Evolutionary conservation across 1,284 basidiomycete genomes (phyloP), one percentile per base, ranked within the genome.

Genomic region (Ganoderma multipileum): DNA sequence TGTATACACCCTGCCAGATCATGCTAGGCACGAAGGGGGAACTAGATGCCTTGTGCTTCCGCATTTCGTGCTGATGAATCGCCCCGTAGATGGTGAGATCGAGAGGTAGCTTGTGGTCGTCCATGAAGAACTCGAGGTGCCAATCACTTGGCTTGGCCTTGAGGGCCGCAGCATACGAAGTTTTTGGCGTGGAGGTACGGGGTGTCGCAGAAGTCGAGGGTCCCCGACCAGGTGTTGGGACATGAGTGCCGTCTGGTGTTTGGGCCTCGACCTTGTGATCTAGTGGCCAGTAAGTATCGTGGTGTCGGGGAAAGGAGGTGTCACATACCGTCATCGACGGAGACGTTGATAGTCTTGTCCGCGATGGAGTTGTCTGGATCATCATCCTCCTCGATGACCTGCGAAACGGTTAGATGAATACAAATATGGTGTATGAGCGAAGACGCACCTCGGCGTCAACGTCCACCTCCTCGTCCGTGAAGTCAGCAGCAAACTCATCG

Each of bases 61-160:
- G 85, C 77, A 88, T 87, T 77, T 96, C 94, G 76, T 94, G 91
- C 71, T 94, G 92, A 79, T 99, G 96, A 54, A 99, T 92, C 0
- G 96, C 97, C 3, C 97, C 97, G 76, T 98, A 99, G 68, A 99
- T 92, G 0, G 98, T 99, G 69, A 97, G 87, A 77, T 96, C 93
- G 69, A 97, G 82, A 0, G 92, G 91, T 30, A 99, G 82, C 18
- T 89, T 82, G 68, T 95, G 89, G 67, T 94, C 95, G 74, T 95
- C 95, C 87, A 99, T 92, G 23, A 89, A 92, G 80, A 99, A 99
- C 79, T 97, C 94, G 60, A 99, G 87, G 79, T 99, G 97, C 95
- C 96, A 99, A 76, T 99, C 97, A 28, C 87, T 89, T 0, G 96
- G 95, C 76, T 95, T 94, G 1, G 95, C 84, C 82, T 97, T 98